Evolutionary conservation across 352 stramenopile species (phyloP).

Genomic region (Phytophthora kernoviae): DNA sequence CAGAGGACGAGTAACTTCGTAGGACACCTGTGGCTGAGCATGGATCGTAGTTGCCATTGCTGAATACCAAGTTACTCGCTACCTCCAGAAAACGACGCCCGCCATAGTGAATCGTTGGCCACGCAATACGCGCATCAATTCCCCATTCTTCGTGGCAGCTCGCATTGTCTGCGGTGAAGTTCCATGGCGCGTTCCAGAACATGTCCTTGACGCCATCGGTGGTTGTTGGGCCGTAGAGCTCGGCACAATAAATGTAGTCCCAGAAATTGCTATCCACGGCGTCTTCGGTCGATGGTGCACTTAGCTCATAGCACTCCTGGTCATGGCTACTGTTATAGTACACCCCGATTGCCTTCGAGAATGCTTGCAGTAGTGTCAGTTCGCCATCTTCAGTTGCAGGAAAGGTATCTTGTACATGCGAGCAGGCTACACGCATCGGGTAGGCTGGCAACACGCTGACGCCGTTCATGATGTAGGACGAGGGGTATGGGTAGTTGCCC

Average conservation of each 20-base stretch:
- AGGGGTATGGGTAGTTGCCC: slow-evolving; percentile 91
- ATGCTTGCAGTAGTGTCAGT: slow-evolving; percentile 25
- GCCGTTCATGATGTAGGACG: slow-evolving; percentile 85
- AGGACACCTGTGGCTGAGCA: slow-evolving; percentile 82
- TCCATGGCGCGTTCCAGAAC: slow-evolving; percentile 55
- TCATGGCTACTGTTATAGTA: slow-evolving; percentile 48
- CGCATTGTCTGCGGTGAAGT: slow-evolving; percentile 38
- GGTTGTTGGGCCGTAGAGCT: slow-evolving; percentile 50
- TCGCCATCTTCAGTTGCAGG: slow-evolving; percentile 26
- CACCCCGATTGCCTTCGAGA: slow-evolving; percentile 40
- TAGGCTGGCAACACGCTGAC: slow-evolving; percentile 70
- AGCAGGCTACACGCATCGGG: slow-evolving; percentile 78
- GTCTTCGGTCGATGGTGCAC: slow-evolving; percentile 22
- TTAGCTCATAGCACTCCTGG: slow-evolving; percentile 30
- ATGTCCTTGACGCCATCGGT: slow-evolving; percentile 67
- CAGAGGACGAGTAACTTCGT: slow-evolving; percentile 40
- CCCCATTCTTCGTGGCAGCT: slow-evolving; percentile 50
- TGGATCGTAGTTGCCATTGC: slow-evolving; percentile 88
- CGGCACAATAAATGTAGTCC: slow-evolving; percentile 51
- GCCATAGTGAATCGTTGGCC: slow-evolving; percentile 51
- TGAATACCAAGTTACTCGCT: slow-evolving; percentile 91
- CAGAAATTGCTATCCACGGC: slow-evolving; percentile 43
- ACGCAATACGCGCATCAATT: slow-evolving; percentile 40
- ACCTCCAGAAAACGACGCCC: slow-evolving; percentile 32
- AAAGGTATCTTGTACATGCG: slow-evolving; percentile 28